These are phyloP conservation scores for Pochonia chlamydosporia DNA, from an alignment of 2,329 filamentous ascomycete species.

Conservation along the genomic window DNA sequence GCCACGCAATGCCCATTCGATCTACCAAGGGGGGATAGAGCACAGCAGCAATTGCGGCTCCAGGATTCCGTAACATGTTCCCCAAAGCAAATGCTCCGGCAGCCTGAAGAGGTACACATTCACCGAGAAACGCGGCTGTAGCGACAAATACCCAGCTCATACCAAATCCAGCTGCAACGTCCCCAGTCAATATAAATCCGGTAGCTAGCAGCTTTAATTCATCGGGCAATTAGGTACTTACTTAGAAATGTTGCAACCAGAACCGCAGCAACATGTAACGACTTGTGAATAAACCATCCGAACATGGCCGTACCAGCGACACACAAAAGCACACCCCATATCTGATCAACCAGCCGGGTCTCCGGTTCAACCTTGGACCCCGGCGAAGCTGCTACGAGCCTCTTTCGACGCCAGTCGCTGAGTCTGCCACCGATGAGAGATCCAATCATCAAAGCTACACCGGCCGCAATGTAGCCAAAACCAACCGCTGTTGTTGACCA, in stretches of 20 bases:
- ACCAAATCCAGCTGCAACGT: slow-evolving; percentile 25
- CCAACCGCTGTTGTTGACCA: slow-evolving; percentile 28
- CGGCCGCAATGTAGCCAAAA: slow-evolving; percentile 27
- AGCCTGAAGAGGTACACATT: slow-evolving; percentile 30
- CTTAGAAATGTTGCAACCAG: slow-evolving; percentile 24
- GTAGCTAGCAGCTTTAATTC: no score
- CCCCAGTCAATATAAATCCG: slow-evolving; percentile 8
- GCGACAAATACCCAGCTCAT: slow-evolving; percentile 36
- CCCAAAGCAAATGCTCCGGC: slow-evolving; percentile 34
- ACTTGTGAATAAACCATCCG: slow-evolving; percentile 30
- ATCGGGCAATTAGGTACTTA: no score
- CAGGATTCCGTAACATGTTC: slow-evolving; percentile 33
- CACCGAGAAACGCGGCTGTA: slow-evolving; percentile 34
- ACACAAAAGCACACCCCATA: slow-evolving; percentile 31
- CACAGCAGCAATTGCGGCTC: slow-evolving; percentile 30
- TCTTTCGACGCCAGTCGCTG: slow-evolving; percentile 28
- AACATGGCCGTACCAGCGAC: slow-evolving; percentile 32
- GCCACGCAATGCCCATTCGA: slow-evolving; percentile 31
- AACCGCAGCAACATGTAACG: slow-evolving; percentile 21
- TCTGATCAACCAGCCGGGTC: slow-evolving; percentile 31
- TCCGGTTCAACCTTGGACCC: slow-evolving; percentile 26
- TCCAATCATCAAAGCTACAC: slow-evolving; percentile 20
- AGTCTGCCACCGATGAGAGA: slow-evolving; percentile 30
- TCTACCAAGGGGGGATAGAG: slow-evolving; percentile 26
- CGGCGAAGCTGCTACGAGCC: slow-evolving; percentile 8